Evolutionary conservation across 495 filamentous ascomycete species (phyloP), one percentile per base, ranked within the genome.

Genomic region (Jackrogersella multiformis): DNA sequence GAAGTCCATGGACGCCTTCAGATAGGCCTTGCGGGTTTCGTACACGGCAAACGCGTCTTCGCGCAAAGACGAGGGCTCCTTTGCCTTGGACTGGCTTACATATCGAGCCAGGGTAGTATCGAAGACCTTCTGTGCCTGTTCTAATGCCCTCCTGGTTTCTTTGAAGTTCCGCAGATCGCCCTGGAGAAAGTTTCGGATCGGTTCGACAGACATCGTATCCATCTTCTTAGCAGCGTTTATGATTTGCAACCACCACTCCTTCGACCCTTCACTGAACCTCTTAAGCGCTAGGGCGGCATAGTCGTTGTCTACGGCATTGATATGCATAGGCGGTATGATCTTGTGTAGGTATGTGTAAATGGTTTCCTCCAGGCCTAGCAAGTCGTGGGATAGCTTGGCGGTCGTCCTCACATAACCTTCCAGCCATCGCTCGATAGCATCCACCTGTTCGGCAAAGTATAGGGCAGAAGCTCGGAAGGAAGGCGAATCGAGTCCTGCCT

Each of bases 41-140:
- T 97, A 95, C 34, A 99, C 88, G 75, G 95, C 89, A 71, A 98
- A 99, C 0, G 96, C 94, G 77, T 99, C 95, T 76, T 99, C 95
- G 46, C 96, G 83, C 53, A 99, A 80, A 0, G 92, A 85, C 10
- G 92, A 96, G 5, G 93, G 86, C 74, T 99, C 95, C 77, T 97
- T 98, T 2, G 92, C 90, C 78, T 97, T 99, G 28, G 88, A 89
- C 77, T 97, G 94, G 4, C 83, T 80, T 3, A 90, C 83, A 73
- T 96, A 97, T 42, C 93, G 85, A 28, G 92, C 84, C 39, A 96
- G 82, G 9, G 92, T 84, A 30, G 84, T 84, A 70, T 99, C 95
- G 67, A 92, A 94, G 12, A 85, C 81, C 76, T 91, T 92, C 73
- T 99, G 96, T 0, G 89, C 79, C n/a, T 86, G 80, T 46, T 97